Conservation (phyloP, 257 asterid species). For the Agastache rugosa region DNA sequence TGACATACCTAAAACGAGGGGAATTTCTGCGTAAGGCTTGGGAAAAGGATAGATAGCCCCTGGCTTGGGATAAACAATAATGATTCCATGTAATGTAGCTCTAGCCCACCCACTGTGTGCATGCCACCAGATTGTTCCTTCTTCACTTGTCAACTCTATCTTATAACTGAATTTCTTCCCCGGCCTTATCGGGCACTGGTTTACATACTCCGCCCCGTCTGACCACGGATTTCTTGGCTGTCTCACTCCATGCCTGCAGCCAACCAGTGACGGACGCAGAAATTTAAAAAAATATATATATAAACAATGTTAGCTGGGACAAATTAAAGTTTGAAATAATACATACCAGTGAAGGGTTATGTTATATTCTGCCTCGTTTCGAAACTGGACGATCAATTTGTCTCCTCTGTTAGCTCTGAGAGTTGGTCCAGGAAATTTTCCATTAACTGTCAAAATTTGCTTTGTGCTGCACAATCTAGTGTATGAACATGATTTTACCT, state of each 20-base stretch:
- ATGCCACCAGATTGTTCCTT: constrained; percentile 68
- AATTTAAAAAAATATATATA: not conserved
- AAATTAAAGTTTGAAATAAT: not conserved
- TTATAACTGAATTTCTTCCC: constrained; percentile 49
- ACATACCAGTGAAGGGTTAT: constrained; percentile 57
- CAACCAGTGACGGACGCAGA: no score
- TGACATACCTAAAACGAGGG: constrained; percentile 50
- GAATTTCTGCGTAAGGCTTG: constrained; percentile 47
- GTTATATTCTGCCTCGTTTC: constrained; percentile 52
- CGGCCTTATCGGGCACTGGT: constrained; percentile 58
- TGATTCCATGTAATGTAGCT: constrained; percentile 57
- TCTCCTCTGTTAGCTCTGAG: constrained; percentile 50
- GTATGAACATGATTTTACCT: constrained; percentile 47
- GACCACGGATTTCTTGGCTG: constrained; percentile 61
- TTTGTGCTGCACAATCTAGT: constrained; percentile 57
- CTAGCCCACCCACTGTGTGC: constrained; percentile 68
- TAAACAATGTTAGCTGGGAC: not conserved
- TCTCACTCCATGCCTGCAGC: constrained; percentile 57
- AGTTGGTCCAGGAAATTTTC: constrained; percentile 63
- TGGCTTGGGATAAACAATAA: constrained; percentile 43
- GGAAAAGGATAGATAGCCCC: constrained; percentile 47
- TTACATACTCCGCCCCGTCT: constrained; percentile 54
- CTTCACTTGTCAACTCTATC: constrained; percentile 46
- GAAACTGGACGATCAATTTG: constrained; percentile 41
- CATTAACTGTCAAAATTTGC: constrained; percentile 54